Evolutionary conservation across 2,329 filamentous ascomycete genomes (phyloP), one percentile per base, ranked within the genome.

Genomic region (Domatiomyces catenatus): DNA sequence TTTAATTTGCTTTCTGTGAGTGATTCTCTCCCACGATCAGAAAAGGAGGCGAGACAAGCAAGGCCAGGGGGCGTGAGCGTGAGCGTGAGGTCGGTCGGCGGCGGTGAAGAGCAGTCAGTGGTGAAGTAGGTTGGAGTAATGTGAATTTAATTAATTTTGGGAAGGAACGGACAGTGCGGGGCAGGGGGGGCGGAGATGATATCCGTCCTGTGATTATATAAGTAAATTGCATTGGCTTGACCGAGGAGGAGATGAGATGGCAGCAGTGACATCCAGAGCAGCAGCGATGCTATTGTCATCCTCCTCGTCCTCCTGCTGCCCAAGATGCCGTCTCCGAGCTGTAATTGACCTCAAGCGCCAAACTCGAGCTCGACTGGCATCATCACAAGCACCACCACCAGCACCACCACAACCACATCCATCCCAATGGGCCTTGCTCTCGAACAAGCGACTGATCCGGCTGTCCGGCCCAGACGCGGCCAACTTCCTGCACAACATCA

Each of bases 401-500:
- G 26, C 46, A 15, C 32, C 15, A 39, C 19, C 46, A 17, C 39
- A 50, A 15, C 44, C 46, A 8, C 42, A 42, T 20, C 17, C 28
- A 42, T 46, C 48, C 28, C 56, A 55, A 42, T 55, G 54, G 45
- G 46, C 54, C 12, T 65, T 66, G 22, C 77, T 96, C 55, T 69
- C 77, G n/a, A 82, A 83, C 57, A 84, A 92, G 47, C 79, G 80
- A 48, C 75, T 96, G 44, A 81, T 98, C 58, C 83, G 82, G 42
- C 71, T 96, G 55, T 77, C 81, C 15, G 92, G 92, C 2, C 74
- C 74, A 2, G 90, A 95, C 61, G 81, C 87, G 28, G 76, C 83
- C 46, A 83, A 83, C 58, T 96, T 89, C 67, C 76, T 98, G 1
- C 88, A 96, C 65, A 89, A 90, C 49, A 78, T 94, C 51, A 77